A percentile compares a stretch with the other conserved stretches of the same genome.
These are phyloP conservation scores for sunflower (Helianthus annuus) DNA, from an alignment of 129 eudicot genomes.

Conservation along the genomic window DNA sequence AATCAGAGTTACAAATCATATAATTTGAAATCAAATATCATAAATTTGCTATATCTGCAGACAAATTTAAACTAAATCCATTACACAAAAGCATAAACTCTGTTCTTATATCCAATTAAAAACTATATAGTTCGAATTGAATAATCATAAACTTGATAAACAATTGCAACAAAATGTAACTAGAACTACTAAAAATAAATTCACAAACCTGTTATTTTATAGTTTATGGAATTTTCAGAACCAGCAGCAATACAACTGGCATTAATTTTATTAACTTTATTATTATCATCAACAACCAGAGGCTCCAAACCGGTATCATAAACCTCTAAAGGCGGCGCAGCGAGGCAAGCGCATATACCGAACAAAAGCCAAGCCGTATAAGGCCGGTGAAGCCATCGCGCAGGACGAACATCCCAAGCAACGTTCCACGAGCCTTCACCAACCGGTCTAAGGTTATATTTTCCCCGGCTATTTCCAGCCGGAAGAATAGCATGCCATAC, in stretches of 20 bases:
- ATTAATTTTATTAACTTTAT: conserved; percentile 9
- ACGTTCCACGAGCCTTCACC: conserved; percentile 98
- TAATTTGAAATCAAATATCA: no score
- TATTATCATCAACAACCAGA: conserved; percentile 11
- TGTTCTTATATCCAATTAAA: neutral
- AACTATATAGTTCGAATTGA: neutral
- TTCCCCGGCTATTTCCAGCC: conserved; percentile 25
- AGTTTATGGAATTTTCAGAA: conserved; percentile 31
- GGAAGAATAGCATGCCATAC: conserved; percentile 75
- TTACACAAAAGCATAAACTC: neutral
- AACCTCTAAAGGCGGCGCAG: conserved; percentile 35
- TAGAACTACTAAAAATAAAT: neutral
- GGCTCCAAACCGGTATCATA: conserved; percentile 6
- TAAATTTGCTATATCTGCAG: neutral
- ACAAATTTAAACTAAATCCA: neutral
- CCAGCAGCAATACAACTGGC: neutral
- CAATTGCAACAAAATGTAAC: conserved; percentile 3
- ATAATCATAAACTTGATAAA: neutral
- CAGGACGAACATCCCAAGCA: conserved; percentile 88
- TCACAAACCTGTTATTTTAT: conserved; percentile 55
- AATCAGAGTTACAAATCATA: neutral
- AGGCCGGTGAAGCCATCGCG: conserved; percentile 75
- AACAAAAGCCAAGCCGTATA: conserved; percentile 75
- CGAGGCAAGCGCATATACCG: conserved; percentile 61
- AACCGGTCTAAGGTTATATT: conserved; percentile 29